Evolutionary conservation across 371 early-diverging fungal genomes (phyloP), one percentile per base, ranked within the genome.

Genomic region (Mucor circinelloides): DNA sequence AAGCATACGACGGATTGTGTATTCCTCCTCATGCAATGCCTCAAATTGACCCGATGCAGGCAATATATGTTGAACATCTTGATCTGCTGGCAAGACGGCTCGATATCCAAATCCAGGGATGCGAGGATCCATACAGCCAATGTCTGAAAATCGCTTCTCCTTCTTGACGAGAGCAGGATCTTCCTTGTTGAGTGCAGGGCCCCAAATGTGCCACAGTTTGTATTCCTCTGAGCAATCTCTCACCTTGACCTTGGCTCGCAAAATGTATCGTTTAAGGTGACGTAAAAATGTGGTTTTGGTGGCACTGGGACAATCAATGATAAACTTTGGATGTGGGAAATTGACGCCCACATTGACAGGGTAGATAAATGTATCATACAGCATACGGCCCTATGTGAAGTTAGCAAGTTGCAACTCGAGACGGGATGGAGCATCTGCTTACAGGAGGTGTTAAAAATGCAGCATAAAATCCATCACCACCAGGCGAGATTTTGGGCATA

Each of bases 291-390:
- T 70, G 0, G 66, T 72, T 13, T 82, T 78, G 4, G 76, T 80
- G 1, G 79, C 66, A 21, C 84, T 78, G 60, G 93, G 90, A 55
- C 85, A 86, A 50, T 98, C 98, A 44, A 98, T 79, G 52, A 97
- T 75, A 66, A 83, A 93, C 62, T 85, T 79, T 1, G 86, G 88
- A 36, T 89, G 90, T 38, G 89, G 89, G 58, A 91, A 90, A 46
- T 84, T 83, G 50, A 72, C 68, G 34, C 88, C 89, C 2, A 64
- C 67, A 76, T 92, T 91, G 40, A 80, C 66, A 2, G 93, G 94
- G 70, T 97, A 94, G 32, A 98, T 87, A 69, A 98, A 95, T 6
- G 91, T 91, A 72, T 98, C 99, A 64, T 84, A 92, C 13, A 98
- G 76, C 64, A 97, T 86, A 46, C 99, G 87, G 3, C 99, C 95